These are phyloP conservation scores for Mortierella sp. DNA, from an alignment of 371 early-diverging fungal genomes.

Conservation along the genomic window DNA sequence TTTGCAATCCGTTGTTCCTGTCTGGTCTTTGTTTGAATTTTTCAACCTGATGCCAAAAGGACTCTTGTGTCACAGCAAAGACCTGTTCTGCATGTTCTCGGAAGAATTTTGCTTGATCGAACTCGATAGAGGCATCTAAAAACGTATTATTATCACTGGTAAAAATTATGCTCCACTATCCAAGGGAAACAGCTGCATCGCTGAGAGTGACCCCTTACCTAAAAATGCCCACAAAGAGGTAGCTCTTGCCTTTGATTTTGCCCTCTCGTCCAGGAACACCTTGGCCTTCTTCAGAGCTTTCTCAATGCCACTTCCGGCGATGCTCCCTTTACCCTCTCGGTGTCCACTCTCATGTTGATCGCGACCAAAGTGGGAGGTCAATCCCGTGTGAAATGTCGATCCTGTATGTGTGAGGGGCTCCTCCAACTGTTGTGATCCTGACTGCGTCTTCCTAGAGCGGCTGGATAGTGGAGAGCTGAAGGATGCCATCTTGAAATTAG, in stretches of 20 bases:
- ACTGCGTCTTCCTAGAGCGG: slow-evolving; percentile 31
- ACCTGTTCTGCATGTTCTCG: slow-evolving; percentile 81
- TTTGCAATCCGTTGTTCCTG: slow-evolving; percentile 36
- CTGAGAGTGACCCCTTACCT: slow-evolving; percentile 57
- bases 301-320: slow-evolving; percentile 56
- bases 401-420: slow-evolving; percentile 43
- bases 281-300: slow-evolving; percentile 77
- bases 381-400: slow-evolving; percentile 43
- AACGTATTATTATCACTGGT: background rate
- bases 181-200: too few species aligned
- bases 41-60: slow-evolving; percentile 75
- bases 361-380: slow-evolving; percentile 37
- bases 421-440: slow-evolving; percentile 27
- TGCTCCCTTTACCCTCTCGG: slow-evolving; percentile 22
- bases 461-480: slow-evolving; percentile 43
- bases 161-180: too few species aligned
- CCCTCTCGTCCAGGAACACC: slow-evolving; percentile 82
- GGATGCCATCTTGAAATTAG: slow-evolving; percentile 36
- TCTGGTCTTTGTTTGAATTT: slow-evolving; percentile 74
- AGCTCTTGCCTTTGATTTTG: slow-evolving; percentile 78
- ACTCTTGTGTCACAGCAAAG: slow-evolving; percentile 74
- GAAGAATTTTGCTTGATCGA: slow-evolving; percentile 83
- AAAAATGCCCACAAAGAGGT: slow-evolving; percentile 76
- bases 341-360: slow-evolving; percentile 23
- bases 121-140: slow-evolving; percentile 74